A percentile compares a stretch with the other conserved stretches of the same genome.
Evolutionary conservation across 768 basidiomycete species (phyloP).

Genomic region (Podaxis sp.): DNA sequence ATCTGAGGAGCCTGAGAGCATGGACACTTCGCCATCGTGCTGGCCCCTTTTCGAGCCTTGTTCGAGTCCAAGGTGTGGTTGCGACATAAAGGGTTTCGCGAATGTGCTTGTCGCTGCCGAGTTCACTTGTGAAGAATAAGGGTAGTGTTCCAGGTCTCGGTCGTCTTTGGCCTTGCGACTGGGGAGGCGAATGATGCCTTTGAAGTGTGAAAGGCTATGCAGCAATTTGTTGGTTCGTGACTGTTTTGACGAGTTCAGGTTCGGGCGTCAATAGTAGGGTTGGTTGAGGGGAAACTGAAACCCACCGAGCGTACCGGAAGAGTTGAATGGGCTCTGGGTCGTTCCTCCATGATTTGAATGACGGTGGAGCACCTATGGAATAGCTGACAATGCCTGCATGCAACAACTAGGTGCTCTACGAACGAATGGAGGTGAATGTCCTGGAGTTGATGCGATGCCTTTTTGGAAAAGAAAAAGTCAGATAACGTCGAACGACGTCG

Average conservation of each 20-base stretch:
- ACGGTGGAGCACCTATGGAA: not conserved
- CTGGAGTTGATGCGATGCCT: not conserved
- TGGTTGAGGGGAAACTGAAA: not conserved
- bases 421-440: not conserved
- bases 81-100: constrained; percentile 47
- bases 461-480: not conserved
- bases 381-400: not conserved
- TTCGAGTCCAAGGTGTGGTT: constrained; percentile 35
- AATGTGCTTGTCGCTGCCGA: constrained; percentile 16
- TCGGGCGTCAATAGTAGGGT: not conserved
- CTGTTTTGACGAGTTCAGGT: constrained; percentile 18
- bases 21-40: constrained; percentile 22
- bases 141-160: constrained; percentile 19
- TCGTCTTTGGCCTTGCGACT: constrained; percentile 28
- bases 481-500: too few species aligned
- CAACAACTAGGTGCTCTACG: not conserved
- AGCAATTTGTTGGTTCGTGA: constrained; percentile 34
- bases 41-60: not conserved
- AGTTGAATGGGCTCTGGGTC: constrained; percentile 8
- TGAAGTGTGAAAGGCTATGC: constrained; percentile 39
- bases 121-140: constrained; percentile 18
- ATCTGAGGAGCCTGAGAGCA: constrained; percentile 21
- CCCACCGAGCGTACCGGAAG: constrained; percentile 13
- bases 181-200: constrained; percentile 33
- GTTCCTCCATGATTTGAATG: constrained; percentile 11